Evolutionary conservation across 805 yeast genomes (phyloP).

Genomic region (Wickerhamiella bombiphila): DNA sequence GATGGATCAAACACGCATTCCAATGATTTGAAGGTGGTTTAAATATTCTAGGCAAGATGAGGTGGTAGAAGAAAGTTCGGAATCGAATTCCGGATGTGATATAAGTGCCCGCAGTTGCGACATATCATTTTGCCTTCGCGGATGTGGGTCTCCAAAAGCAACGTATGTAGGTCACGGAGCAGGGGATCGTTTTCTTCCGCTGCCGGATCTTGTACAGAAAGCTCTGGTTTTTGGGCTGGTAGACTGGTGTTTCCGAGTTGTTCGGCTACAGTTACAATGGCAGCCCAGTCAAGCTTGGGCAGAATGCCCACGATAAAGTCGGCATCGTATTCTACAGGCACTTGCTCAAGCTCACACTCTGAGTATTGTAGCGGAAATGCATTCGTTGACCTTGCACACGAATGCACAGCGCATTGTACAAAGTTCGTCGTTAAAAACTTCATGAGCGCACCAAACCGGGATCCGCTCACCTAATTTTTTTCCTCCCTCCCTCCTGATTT

Average conservation of each 20-base stretch:
- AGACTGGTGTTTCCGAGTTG: conserved; percentile 50
- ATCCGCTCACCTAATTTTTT: no score
- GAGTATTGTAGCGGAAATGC: conserved; percentile 71
- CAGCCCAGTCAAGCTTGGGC: conserved; percentile 79
- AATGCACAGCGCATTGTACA: conserved; percentile 79
- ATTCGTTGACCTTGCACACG: conserved; percentile 57
- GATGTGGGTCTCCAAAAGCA: conserved; percentile 76
- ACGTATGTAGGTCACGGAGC: conserved; percentile 58
- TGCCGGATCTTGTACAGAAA: conserved; percentile 31
- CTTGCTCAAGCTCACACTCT: conserved; percentile 55
- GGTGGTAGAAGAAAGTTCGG: conserved; percentile 93
- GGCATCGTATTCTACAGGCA: conserved; percentile 67
- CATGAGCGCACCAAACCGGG: no score
- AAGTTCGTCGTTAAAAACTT: conserved; percentile 92
- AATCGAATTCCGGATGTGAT: conserved; percentile 80
- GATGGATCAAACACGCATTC: background rate
- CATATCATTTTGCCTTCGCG: conserved; percentile 83
- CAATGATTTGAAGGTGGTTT: background rate
- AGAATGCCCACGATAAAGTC: conserved; percentile 64
- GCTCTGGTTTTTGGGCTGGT: conserved; percentile 26
- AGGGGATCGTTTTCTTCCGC: conserved; percentile 34
- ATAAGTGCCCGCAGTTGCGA: conserved; percentile 69
- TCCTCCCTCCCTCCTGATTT: no score
- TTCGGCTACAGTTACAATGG: conserved; percentile 57
- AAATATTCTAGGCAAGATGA: conserved; percentile 44